Evolutionary conservation across 2,329 filamentous ascomycete genomes (phyloP).

Genomic region (Aspergillus alliaceus): DNA sequence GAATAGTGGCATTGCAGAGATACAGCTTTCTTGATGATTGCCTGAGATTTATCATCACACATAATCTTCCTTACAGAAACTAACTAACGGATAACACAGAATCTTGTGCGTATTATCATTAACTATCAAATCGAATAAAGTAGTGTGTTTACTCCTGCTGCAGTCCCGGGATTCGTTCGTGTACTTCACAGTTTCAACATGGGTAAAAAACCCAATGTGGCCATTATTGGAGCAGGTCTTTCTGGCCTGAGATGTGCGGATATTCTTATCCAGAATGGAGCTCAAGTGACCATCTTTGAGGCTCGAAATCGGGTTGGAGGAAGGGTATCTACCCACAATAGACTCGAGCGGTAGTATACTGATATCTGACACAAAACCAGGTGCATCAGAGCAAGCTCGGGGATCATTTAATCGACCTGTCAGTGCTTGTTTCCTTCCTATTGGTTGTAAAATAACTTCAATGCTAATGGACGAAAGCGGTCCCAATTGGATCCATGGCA

Average conservation of each 20-base stretch:
- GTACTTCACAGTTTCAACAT: slow-evolving; percentile 16
- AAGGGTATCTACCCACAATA: slow-evolving; percentile 44
- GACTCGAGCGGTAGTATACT: too few relatives aligned
- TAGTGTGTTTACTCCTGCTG: not conserved
- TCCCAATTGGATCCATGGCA: slow-evolving; percentile 67
- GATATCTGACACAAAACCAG: slow-evolving; percentile 37
- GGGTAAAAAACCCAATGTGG: slow-evolving; percentile 50
- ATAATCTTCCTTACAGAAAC: too few relatives aligned
- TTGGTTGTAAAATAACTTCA: too few relatives aligned
- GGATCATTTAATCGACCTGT: slow-evolving; percentile 59
- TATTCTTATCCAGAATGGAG: slow-evolving; percentile 55
- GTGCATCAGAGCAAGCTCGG: slow-evolving; percentile 50
- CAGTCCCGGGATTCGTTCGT: not conserved
- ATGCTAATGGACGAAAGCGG: slow-evolving; percentile 44
- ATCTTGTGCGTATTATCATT: too few relatives aligned
- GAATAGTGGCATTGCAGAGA: too few relatives aligned
- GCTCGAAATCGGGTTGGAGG: slow-evolving; percentile 60
- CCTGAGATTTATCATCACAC: too few relatives aligned
- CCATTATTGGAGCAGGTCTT: slow-evolving; percentile 61
- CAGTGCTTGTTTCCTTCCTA: slow-evolving; percentile 22
- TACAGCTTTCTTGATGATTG: too few relatives aligned
- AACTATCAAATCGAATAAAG: too few relatives aligned
- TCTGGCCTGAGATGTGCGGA: slow-evolving; percentile 61
- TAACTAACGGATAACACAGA: too few relatives aligned
- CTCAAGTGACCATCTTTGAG: slow-evolving; percentile 61